Evolutionary conservation across 2,329 filamentous ascomycete genomes (phyloP).

Genomic region (Fusarium torulosum): DNA sequence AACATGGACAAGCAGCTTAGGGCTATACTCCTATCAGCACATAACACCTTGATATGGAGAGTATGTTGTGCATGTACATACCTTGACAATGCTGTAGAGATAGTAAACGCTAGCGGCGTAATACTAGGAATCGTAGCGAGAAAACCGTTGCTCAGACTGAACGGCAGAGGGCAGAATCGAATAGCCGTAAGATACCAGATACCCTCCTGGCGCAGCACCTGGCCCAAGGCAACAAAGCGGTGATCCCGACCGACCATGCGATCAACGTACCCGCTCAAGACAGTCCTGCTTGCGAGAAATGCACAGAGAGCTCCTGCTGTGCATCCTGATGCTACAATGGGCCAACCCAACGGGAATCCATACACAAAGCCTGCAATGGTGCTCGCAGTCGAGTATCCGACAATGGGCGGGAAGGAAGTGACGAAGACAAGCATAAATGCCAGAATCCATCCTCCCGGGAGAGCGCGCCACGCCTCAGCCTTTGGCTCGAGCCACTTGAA

Average conservation of each 20-base stretch:
- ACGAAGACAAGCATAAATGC: conserved; percentile 80
- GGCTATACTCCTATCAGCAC: conserved; percentile 58
- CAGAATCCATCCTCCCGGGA: conserved; percentile 79
- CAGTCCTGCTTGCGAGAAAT: conserved; percentile 83
- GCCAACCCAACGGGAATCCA: conserved; percentile 77
- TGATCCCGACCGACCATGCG: conserved; percentile 84
- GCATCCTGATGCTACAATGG: conserved; percentile 83
- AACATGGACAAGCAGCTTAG: conserved; percentile 90
- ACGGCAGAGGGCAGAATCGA: conserved; percentile 90
- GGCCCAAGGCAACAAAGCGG: conserved; percentile 86
- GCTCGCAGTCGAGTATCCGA: conserved; percentile 84
- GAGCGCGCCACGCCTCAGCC: conserved; percentile 80
- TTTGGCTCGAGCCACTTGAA: conserved; percentile 80
- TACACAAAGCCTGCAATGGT: conserved; percentile 68
- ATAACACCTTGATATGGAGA: not conserved
- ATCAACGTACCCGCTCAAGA: conserved; percentile 83
- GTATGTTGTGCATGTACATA: conserved; percentile 44
- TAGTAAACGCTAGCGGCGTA: conserved; percentile 77
- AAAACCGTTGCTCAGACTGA: conserved; percentile 93
- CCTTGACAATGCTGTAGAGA: conserved; percentile 84
- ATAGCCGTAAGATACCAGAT: conserved; percentile 92
- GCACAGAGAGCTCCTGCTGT: conserved; percentile 81
- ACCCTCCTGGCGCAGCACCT: conserved; percentile 91
- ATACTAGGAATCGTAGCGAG: conserved; percentile 94
- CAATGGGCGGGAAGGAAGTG: conserved; percentile 86